Evolutionary conservation across 1,139 yeast genomes (phyloP).

Genomic region (Saccharomycopsis hybrid): DNA sequence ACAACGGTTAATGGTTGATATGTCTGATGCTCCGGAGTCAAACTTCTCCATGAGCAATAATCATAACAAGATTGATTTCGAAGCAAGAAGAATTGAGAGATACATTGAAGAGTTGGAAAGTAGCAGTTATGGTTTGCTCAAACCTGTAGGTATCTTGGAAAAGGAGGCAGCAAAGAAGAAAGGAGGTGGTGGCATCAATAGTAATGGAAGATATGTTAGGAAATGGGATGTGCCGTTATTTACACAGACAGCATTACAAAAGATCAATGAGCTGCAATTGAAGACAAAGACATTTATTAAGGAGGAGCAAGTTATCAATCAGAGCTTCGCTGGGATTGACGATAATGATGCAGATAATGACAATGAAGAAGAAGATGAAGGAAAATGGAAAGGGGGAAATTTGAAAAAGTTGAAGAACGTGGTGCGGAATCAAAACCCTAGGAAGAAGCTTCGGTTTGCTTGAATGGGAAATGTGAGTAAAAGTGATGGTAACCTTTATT

Average conservation of each 20-base stretch:
- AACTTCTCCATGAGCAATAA: too few relatives aligned
- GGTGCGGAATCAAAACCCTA: not conserved
- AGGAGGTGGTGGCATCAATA: too few relatives aligned
- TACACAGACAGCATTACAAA: conserved; percentile 36
- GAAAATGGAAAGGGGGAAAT: not conserved
- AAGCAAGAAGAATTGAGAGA: not conserved
- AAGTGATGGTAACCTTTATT: not conserved
- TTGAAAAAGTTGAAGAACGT: conserved; percentile 1
- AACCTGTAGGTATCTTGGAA: conserved; percentile 22
- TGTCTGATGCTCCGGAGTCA: not conserved
- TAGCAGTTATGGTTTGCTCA: conserved; percentile 15
- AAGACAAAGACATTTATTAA: conserved; percentile 21
- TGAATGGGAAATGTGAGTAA: not conserved
- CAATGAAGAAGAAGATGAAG: not conserved
- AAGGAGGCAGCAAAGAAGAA: not conserved
- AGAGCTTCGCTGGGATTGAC: not conserved
- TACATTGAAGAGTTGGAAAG: not conserved
- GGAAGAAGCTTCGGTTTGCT: not conserved
- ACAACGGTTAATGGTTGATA: conserved; percentile 3
- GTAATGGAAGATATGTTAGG: conserved; percentile 19
- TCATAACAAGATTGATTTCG: not conserved
- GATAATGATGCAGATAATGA: not conserved
- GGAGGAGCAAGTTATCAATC: conserved; percentile 15
- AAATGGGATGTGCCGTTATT: conserved; percentile 43
- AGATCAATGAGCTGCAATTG: conserved; percentile 28